phyloP scores from a whole-genome alignment of 257 asterid genomes.

The Forsythia suspensa region DNA sequence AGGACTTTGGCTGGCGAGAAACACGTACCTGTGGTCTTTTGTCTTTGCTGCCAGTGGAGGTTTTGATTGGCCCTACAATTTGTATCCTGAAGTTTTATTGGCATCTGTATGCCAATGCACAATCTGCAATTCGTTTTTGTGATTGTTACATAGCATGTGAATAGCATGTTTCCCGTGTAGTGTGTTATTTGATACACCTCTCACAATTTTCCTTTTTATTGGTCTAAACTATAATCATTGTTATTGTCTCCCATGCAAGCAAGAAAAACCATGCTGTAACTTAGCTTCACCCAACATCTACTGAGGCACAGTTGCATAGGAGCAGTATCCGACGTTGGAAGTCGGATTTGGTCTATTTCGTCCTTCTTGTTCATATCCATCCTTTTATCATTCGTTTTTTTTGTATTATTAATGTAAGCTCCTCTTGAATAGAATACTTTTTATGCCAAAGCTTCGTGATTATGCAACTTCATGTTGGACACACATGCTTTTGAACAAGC shows the following conservation, averaged over 20 bases:
- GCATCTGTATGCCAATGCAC: neutral
- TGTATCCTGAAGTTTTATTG: neutral
- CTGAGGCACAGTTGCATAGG: neutral
- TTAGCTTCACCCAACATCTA: neutral
- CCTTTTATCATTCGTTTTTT: neutral
- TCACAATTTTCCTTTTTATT: neutral
- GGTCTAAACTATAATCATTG: neutral
- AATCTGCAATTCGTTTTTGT: neutral
- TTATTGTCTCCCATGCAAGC: neutral
- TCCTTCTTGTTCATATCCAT: neutral
- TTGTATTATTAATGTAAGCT: neutral
- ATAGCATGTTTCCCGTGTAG: neutral
- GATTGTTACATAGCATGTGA: neutral
- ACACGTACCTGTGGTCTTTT: neutral
- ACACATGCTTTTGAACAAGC: no score
- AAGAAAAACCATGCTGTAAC: no score
- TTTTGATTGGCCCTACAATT: neutral
- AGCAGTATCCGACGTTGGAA: neutral
- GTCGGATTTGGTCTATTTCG: neutral
- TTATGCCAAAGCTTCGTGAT: no score
- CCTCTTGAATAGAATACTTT: neutral
- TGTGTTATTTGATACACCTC: neutral
- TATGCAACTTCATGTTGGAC: no score
- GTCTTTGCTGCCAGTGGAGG: neutral
- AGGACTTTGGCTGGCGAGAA: neutral